Evolutionary conservation across 441 rosid genomes (phyloP), one percentile per base, ranked within the genome.

Genomic region (Jatropha podagrica): DNA sequence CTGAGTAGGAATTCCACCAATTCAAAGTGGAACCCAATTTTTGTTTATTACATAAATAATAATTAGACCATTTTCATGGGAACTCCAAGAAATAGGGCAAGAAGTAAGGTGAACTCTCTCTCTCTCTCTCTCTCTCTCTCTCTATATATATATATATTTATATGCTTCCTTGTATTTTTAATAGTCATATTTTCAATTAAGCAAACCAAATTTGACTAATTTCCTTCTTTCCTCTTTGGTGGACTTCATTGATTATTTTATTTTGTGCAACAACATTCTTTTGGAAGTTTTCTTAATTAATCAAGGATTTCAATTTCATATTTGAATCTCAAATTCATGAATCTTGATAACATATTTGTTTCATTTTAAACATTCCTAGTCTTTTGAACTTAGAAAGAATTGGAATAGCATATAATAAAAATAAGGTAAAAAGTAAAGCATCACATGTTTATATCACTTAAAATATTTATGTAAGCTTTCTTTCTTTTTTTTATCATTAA

Each of bases 1-100:
- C 71, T 77, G 79, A 76, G 75, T 78, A 69, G 85, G 82, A 86
- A 73, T 77, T 58, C 81, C 83, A 84, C 85, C 67, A 55, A 13
- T 63, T 69, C 9, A 52, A 69, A 78, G 76, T 73, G 78, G 65
- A 56, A 59, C 52, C 61, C 71, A 64, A 67, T 79, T 69, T 64
- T 2, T 40, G 55, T 18, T 49, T 58, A 41, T 10, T 58, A 14
- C 73, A 70, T 10, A 2, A 32, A 32, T 32, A 11, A 56, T 41
- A 6, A 44, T 20, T 4, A 41, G 20, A n/a, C 40, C 73, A 56
- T 20, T 55, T 71, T 40, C 51, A 71, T 40, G 6, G 73, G 64
- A 60, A 73, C 69, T 51, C 32, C 37, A 61, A 32, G 56, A 72
- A 72, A 26, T 32, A 7, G 44, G 44, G 55, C 14, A 27, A 27